Base-by-base conservation (phyloP, 176 grass and related monocot genomes). In the Oryza glaberrima region DNA sequence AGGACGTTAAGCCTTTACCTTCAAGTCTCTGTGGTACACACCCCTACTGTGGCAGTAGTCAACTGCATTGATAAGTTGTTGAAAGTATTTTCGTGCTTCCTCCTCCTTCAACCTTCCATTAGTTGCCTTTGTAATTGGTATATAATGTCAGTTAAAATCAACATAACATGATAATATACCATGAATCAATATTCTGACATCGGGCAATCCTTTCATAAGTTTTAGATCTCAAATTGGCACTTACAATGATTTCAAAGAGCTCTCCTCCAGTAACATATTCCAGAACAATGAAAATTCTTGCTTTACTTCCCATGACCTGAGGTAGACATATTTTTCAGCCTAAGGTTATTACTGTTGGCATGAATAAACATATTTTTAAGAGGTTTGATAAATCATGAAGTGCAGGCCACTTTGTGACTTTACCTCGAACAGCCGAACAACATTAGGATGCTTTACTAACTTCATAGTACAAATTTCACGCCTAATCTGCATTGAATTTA, bases 251-350 rank as follows among this genome's bases (percentile, higher is more conserved):
- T 86, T 99, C 94, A 82, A 99, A 99, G 80, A 99, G 88, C 84
- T 99, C 96, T 92, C 96, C 96, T 70, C 96, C 96, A 35, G 94
- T 99, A 88, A 94, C 72, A 79, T 94, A 96, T 85, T 99, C 96
- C 64, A 99, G 76, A 88, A 99, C 88, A 70, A 99, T 93, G 84
- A 95, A 99, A 77, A 99, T 99, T 84, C 91, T 99, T 70, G 91
- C 84, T 92, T 96, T 99, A 84, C 94, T 99, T 78, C 96, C 96
- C 96, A 99, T 99, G 69, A 99, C 96, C 96, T 99, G 86, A 85
- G 70, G 22, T 77, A 35, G 69, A 69, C 84, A 49, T 58, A 79
- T 74, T 67, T 69, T 35, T 75, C 19, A 84, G 72, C 16, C 5
- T 87, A 77, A 41, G 25, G 16, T 17, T 74, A 52, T 32, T 19